These are phyloP conservation scores for Dissophora ornata DNA, from an alignment of 192 early-diverging fungal species.

Conservation along the genomic window DNA sequence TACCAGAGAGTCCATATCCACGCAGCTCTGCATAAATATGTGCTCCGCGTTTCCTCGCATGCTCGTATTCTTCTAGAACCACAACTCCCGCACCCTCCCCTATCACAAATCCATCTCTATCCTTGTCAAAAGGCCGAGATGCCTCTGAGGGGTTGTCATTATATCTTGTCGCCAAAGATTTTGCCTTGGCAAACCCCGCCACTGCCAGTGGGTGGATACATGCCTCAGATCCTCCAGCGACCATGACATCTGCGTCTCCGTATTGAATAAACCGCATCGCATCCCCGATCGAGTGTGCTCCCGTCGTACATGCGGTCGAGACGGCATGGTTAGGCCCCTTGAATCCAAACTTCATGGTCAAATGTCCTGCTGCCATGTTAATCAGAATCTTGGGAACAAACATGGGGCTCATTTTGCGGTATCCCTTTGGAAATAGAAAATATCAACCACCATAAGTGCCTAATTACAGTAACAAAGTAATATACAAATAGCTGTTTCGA, in stretches of 20 bases:
- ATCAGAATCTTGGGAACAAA: conserved; percentile 91
- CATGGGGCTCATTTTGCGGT: conserved; percentile 85
- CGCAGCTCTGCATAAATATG: conserved; percentile 88
- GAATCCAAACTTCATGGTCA: conserved; percentile 87
- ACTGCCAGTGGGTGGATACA: conserved; percentile 86
- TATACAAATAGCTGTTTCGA: neutral
- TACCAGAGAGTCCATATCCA: conserved; percentile 90
- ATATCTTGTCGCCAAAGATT: conserved; percentile 83
- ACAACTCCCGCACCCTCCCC: conserved; percentile 92
- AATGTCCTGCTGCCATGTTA: conserved; percentile 95
- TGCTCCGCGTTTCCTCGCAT: conserved; percentile 87
- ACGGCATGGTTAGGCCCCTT: conserved; percentile 94
- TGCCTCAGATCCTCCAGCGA: conserved; percentile 92
- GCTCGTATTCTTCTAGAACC: conserved; percentile 90
- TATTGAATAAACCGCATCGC: conserved; percentile 92
- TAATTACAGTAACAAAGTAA: too few species aligned
- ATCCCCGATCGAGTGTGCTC: conserved; percentile 95
- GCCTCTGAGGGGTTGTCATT: conserved; percentile 84
- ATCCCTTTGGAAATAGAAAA: conserved; percentile 62
- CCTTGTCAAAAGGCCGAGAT: conserved; percentile 90
- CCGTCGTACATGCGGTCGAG: conserved; percentile 96
- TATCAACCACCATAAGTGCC: too few species aligned
- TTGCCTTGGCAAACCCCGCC: conserved; percentile 88
- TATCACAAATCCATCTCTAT: conserved; percentile 93
- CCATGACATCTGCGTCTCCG: conserved; percentile 95